These are phyloP conservation scores for Volvox carteri DNA, from an alignment of 163 green algal species.

Conservation along the genomic window DNA sequence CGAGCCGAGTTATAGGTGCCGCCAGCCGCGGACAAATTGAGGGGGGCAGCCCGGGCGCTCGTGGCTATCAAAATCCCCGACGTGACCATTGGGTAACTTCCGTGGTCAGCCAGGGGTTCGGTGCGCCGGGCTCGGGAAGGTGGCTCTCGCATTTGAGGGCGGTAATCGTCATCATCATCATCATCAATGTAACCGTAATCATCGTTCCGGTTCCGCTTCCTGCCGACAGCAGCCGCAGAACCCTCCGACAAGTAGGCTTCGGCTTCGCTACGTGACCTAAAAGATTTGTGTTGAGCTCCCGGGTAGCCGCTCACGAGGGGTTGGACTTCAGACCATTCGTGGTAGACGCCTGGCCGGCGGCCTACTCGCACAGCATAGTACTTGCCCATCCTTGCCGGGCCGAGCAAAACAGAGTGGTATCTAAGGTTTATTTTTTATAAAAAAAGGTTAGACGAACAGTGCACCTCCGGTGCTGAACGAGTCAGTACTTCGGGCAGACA, in stretches of 20 bases:
- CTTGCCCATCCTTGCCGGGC: slow-evolving; percentile 20
- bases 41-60: background rate
- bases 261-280: background rate
- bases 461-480: too few relatives aligned
- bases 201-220: slow-evolving; percentile 3
- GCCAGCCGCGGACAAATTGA: too few relatives aligned
- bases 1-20: background rate
- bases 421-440: too few relatives aligned
- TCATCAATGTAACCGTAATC: background rate
- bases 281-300: slow-evolving; percentile 37
- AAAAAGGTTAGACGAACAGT: too few relatives aligned
- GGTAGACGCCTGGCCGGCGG: slow-evolving; percentile 20
- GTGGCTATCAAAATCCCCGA: background rate
- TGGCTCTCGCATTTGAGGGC: background rate
- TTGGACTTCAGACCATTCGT: slow-evolving; percentile 18
- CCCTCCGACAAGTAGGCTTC: slow-evolving; percentile 1
- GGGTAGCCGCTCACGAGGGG: slow-evolving; percentile 13
- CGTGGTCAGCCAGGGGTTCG: background rate
- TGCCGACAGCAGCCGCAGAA: background rate
- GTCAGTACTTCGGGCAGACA: too few relatives aligned
- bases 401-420: background rate
- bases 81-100: background rate
- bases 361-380: slow-evolving; percentile 35
- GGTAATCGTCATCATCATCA: background rate
- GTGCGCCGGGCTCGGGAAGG: background rate